phyloP scores from a whole-genome alignment of 1,284 basidiomycete genomes.

The Inonotus obliquus region DNA sequence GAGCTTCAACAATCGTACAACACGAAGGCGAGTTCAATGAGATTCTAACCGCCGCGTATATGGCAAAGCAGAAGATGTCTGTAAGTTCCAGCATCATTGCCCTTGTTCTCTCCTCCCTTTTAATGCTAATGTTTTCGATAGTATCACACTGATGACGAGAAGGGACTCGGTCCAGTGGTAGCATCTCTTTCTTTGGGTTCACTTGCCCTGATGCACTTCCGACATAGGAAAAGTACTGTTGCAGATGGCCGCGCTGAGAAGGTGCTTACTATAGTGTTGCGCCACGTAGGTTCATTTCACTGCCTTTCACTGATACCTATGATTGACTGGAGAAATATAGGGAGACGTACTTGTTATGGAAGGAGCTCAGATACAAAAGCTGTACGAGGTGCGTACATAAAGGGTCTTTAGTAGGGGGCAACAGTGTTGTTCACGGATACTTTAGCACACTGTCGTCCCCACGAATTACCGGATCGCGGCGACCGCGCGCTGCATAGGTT shows the following conservation, averaged over 20 bases:
- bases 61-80: constrained; percentile 78
- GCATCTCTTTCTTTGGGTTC: constrained; percentile 71
- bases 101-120: background rate
- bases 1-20: constrained; percentile 39
- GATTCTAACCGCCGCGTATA: constrained; percentile 73
- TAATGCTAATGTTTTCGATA: constrained; percentile 28
- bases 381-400: constrained; percentile 52
- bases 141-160: constrained; percentile 76
- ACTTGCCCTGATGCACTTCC: constrained; percentile 72
- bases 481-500: constrained; percentile 46
- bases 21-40: constrained; percentile 56
- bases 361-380: constrained; percentile 56
- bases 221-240: constrained; percentile 29
- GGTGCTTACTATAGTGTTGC: constrained; percentile 51
- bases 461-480: constrained; percentile 50
- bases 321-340: constrained; percentile 35
- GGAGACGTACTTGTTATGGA: constrained; percentile 76
- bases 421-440: constrained; percentile 2
- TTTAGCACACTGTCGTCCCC: constrained; percentile 46
- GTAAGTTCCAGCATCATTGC: constrained; percentile 38
- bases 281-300: constrained; percentile 49
- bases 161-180: constrained; percentile 63
- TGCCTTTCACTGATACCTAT: background rate
- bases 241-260: constrained; percentile 30
- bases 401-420: background rate